Base-by-base conservation (phyloP, 768 basidiomycete genomes). In the Podaxis sp. region DNA sequence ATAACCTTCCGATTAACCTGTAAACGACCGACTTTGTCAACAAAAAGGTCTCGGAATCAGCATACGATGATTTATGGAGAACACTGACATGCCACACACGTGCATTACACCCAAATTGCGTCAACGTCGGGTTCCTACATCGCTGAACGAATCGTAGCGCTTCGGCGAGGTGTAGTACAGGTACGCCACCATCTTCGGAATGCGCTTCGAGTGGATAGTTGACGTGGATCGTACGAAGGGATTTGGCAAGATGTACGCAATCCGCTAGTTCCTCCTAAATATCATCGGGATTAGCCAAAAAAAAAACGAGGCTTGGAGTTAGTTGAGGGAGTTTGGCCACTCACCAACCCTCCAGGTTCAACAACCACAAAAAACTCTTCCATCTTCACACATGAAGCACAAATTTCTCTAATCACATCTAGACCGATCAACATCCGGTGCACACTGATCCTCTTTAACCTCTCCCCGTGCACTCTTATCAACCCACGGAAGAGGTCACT, bases 61-160 rank as follows among this genome's bases (percentile, higher is more conserved):
- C 55, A 59, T 27, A 46, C 41, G 2, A 22, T 7, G 11, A 53
- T 51, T 47, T 24, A 41, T 22, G 55, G 40, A 46, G 13, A 15
- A 22, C 19, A 41, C 77, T 70, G 62, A 90, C 91, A 80, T 89
- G 82, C 86, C 88, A 91, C 0, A 90, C 89, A 40, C 76, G 77
- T 0, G 86, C 84, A 68, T 86, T 87, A 66, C 85, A 86, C 3
- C 91, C 91, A 65, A 93, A 82, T 61, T 87, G 85, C 22, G 71
- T 71, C 43, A 92, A 73, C 3, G 78, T 81, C 8, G 82, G 68
- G 1, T 40, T 55, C 37, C 79, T 77, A 68, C 88, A 89, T 22
- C 76, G 73, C 3, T 73, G 74, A 13, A 81, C 79, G 25, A 92
- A 77, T 4, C 70, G 69, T 46, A 82, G 65, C 8, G 80, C 82